phyloP scores from a whole-genome alignment of 768 basidiomycete genomes.

The Lactarius quietus region DNA sequence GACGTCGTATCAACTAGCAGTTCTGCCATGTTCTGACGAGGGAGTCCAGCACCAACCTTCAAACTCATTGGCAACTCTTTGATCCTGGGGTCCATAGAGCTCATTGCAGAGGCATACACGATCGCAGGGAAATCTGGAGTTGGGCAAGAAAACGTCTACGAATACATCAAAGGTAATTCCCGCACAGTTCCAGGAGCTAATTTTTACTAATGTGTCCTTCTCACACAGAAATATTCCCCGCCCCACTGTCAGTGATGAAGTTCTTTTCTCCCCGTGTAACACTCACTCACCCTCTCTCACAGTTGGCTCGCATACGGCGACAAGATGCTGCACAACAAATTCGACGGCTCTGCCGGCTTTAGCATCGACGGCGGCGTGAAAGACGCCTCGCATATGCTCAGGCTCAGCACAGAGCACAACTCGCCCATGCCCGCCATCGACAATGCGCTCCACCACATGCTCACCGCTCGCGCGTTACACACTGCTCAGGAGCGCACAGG shows the following conservation, averaged over 20 bases:
- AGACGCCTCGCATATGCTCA: conserved; percentile 75
- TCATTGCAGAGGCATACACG: conserved; percentile 80
- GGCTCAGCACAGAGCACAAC: conserved; percentile 59
- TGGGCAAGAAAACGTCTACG: conserved; percentile 53
- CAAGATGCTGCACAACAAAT: conserved; percentile 69
- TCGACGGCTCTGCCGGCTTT: conserved; percentile 73
- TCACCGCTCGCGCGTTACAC: conserved; percentile 75
- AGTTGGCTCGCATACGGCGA: conserved; percentile 57
- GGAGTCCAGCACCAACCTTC: conserved; percentile 52
- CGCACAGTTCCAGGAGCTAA: not conserved
- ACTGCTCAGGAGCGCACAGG: conserved; percentile 43
- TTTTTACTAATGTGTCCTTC: conserved; percentile 8
- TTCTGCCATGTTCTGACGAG: not conserved
- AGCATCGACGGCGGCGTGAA: conserved; percentile 85
- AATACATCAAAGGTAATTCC: conserved; percentile 52
- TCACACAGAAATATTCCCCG: conserved; percentile 59
- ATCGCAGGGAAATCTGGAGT: conserved; percentile 84
- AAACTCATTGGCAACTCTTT: conserved; percentile 81
- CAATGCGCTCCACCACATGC: conserved; percentile 69
- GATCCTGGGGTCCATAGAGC: conserved; percentile 71
- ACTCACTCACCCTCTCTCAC: not conserved
- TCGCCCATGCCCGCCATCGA: conserved; percentile 71
- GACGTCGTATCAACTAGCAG: not conserved
- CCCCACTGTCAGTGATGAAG: conserved; percentile 42
- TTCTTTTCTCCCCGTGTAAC: too few species aligned